phyloP scores from a whole-genome alignment of 345 rosid genomes.

The Eutrema heterophyllum region DNA sequence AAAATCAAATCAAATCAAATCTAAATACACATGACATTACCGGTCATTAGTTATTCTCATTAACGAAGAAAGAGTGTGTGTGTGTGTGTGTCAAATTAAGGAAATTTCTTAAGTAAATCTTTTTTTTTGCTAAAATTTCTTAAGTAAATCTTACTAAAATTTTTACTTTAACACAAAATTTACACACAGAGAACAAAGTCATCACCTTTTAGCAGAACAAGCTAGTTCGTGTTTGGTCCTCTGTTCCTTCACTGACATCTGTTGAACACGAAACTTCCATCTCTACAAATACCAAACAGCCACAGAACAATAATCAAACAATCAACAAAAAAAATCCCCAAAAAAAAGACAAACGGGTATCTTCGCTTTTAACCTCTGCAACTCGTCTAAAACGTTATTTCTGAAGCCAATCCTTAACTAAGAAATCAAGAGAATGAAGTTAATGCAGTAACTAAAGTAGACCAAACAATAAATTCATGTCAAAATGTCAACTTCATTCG shows the following conservation, averaged over 20 bases:
- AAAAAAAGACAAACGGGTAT: background rate
- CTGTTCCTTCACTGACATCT: constrained; percentile 6
- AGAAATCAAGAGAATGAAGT: too few relatives aligned
- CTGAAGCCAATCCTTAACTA: background rate
- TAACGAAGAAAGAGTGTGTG: too few relatives aligned
- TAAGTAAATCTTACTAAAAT: too few relatives aligned
- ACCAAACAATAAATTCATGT: too few relatives aligned
- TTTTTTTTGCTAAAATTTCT: too few relatives aligned
- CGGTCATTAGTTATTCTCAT: too few relatives aligned
- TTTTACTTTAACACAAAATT: background rate
- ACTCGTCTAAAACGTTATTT: background rate
- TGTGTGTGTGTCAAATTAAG: too few relatives aligned
- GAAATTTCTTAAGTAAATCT: too few relatives aligned
- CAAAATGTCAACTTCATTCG: too few relatives aligned
- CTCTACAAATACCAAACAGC: constrained; percentile 14
- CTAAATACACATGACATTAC: too few relatives aligned
- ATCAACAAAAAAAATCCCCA: background rate
- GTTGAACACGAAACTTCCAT: constrained; percentile 18
- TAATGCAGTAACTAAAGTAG: too few relatives aligned
- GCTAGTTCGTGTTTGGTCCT: background rate
- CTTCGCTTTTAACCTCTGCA: background rate
- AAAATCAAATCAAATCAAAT: too few relatives aligned
- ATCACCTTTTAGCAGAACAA: constrained; percentile 23
- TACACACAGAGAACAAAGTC: constrained; percentile 11
- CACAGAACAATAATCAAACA: background rate